A percentile compares a stretch with the other conserved stretches of the same genome.
These are phyloP conservation scores for Hibiscus tridactylites DNA, from an alignment of 345 rosid species.

Conservation along the genomic window DNA sequence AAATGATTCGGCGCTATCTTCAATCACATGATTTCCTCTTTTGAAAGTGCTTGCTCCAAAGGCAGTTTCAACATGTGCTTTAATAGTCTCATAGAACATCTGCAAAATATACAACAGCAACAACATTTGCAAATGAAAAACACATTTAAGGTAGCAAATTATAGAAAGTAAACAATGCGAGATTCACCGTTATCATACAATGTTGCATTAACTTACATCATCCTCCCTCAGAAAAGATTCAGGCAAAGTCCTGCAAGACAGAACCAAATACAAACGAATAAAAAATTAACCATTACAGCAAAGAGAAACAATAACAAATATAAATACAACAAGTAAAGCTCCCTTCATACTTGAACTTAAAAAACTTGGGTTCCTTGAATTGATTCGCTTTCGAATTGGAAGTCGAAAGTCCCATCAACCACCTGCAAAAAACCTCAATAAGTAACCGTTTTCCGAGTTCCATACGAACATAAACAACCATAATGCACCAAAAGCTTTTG, in stretches of 20 bases:
- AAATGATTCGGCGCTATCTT: conserved; percentile 16
- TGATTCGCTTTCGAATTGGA: conserved; percentile 27
- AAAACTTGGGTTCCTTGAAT: conserved; percentile 31
- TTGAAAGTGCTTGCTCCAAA: conserved; percentile 35
- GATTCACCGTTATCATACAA: not conserved
- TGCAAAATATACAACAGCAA: conserved; percentile 19
- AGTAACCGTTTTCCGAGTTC: not conserved
- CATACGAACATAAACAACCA: conserved; percentile 1
- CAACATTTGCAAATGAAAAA: not conserved
- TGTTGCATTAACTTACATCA: conserved; percentile 50
- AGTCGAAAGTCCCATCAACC: conserved; percentile 56
- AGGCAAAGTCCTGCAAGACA: conserved; percentile 41
- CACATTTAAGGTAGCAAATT: not conserved
- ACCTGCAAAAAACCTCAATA: conserved; percentile 33
- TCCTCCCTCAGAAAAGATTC: conserved; percentile 77
- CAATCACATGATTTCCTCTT: conserved; percentile 14
- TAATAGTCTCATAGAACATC: conserved; percentile 56
- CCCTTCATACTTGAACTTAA: conserved; percentile 32
- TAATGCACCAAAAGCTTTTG: not conserved
- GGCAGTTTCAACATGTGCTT: conserved; percentile 49
- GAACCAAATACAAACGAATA: not conserved
- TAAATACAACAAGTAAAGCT: not conserved
- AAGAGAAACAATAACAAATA: not conserved
- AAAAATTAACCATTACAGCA: not conserved
- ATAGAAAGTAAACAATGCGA: not conserved